A percentile compares a stretch with the other conserved stretches of the same genome.
Evolutionary conservation across 768 basidiomycete species (phyloP).

Genomic region (Suillus subluteus): DNA sequence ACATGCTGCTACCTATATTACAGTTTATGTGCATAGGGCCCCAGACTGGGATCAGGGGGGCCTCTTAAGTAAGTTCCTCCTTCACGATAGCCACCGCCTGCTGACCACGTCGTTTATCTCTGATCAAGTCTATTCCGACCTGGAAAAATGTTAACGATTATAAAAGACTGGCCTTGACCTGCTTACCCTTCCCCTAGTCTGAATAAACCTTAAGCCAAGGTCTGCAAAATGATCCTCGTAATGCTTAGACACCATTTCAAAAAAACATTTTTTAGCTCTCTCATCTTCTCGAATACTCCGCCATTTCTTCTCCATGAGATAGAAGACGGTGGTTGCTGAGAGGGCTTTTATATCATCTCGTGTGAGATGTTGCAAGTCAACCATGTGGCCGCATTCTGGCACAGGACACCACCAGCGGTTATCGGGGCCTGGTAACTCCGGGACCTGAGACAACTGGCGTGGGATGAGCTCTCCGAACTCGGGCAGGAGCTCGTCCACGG

Average conservation of each 20-base stretch:
- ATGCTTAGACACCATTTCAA: conserved; percentile 29
- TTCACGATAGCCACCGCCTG: neutral
- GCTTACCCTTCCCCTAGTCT: conserved; percentile 25
- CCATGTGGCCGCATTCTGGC: conserved; percentile 42
- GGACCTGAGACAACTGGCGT: conserved; percentile 36
- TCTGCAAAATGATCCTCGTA: conserved; percentile 28
- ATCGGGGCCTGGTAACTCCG: conserved; percentile 44
- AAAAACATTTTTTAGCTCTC: conserved; percentile 26
- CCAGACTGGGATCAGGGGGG: neutral
- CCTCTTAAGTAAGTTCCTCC: neutral
- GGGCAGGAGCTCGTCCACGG: conserved; percentile 25
- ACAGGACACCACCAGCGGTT: conserved; percentile 59
- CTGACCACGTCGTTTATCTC: neutral
- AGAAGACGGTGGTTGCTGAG: conserved; percentile 19
- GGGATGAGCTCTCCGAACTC: conserved; percentile 38
- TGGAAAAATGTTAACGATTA: conserved; percentile 11
- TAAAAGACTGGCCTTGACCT: neutral
- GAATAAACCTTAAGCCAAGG: conserved; percentile 21
- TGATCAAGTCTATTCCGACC: conserved; percentile 19
- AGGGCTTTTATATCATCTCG: conserved; percentile 36
- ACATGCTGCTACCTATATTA: neutral
- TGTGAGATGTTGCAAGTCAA: conserved; percentile 50
- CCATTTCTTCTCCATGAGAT: conserved; percentile 41
- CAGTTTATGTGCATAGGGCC: neutral
- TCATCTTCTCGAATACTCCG: conserved; percentile 36